phyloP scores from a whole-genome alignment of 805 yeast species.

The Hanseniaspora pseudoguilliermondii region DNA sequence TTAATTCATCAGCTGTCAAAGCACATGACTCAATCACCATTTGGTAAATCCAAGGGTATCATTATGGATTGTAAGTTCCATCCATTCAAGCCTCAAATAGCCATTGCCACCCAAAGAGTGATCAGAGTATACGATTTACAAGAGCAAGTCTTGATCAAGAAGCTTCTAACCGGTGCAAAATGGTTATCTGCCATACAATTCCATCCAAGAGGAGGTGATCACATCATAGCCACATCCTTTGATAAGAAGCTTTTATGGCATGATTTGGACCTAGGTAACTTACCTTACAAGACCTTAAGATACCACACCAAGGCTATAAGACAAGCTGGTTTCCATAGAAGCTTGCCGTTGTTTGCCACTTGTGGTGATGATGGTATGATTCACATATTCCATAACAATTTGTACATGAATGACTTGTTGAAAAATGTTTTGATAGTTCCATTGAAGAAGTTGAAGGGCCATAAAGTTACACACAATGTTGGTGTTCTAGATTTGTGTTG shows the following conservation, averaged over 20 bases:
- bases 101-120: conserved; percentile 88
- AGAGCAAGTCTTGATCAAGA: conserved; percentile 70
- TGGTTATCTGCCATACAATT: conserved; percentile 86
- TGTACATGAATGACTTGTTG: conserved; percentile 80
- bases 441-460: conserved; percentile 85
- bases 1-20: conserved; percentile 88
- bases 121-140: conserved; percentile 82
- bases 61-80: conserved; percentile 95
- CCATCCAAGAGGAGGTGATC: conserved; percentile 85
- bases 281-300: conserved; percentile 90
- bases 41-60: conserved; percentile 82
- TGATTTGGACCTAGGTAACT: conserved; percentile 73
- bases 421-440: conserved; percentile 94
- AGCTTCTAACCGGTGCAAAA: conserved; percentile 87
- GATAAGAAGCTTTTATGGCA: conserved; percentile 97
- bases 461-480: conserved; percentile 59
- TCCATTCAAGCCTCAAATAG: conserved; percentile 86
- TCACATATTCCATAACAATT: conserved; percentile 92
- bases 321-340: conserved; percentile 72
- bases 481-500: conserved; percentile 82
- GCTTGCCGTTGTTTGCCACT: conserved; percentile 80
- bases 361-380: conserved; percentile 90
- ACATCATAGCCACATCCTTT: conserved; percentile 79
- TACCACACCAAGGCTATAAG: conserved; percentile 94
- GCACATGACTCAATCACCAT: conserved; percentile 91